A percentile compares a stretch with the other conserved stretches of the same genome.
These are phyloP conservation scores for Aspergillus sp. DNA, from an alignment of 2,329 filamentous ascomycete species.

Conservation along the genomic window DNA sequence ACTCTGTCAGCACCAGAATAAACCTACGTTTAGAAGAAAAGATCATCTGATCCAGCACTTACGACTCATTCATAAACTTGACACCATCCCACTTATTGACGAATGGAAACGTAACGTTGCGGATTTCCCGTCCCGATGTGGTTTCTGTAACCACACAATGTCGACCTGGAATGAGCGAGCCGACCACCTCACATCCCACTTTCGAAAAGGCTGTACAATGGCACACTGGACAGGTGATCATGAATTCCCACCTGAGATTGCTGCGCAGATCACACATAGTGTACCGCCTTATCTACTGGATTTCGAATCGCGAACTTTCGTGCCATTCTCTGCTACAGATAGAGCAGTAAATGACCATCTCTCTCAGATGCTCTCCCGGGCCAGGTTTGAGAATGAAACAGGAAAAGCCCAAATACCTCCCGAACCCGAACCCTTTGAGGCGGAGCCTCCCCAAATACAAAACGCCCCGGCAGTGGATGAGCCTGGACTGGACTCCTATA, in stretches of 20 bases:
- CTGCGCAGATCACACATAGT: constrained; percentile 15
- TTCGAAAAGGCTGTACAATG: constrained; percentile 52
- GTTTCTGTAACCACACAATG: constrained; percentile 51
- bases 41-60: constrained; percentile 57
- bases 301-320: constrained; percentile 17
- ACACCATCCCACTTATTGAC: constrained; percentile 24
- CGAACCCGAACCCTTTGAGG: not conserved
- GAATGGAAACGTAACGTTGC: constrained; percentile 29
- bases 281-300: constrained; percentile 24
- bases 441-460: not conserved
- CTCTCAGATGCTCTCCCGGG: constrained; percentile 19
- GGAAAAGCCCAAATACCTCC: not conserved
- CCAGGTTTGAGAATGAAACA: not conserved
- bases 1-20: constrained; percentile 46
- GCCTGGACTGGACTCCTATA: constrained; percentile 9
- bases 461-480: not conserved
- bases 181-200: constrained; percentile 54
- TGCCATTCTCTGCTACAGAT: constrained; percentile 23
- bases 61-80: constrained; percentile 50
- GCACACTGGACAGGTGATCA: constrained; percentile 54
- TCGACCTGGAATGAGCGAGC: constrained; percentile 51
- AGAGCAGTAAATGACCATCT: constrained; percentile 17
- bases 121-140: constrained; percentile 51
- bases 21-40: constrained; percentile 53
- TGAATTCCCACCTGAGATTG: constrained; percentile 36